phyloP scores from a whole-genome alignment of 306 rosid genomes.

The Glycine latifolia region DNA sequence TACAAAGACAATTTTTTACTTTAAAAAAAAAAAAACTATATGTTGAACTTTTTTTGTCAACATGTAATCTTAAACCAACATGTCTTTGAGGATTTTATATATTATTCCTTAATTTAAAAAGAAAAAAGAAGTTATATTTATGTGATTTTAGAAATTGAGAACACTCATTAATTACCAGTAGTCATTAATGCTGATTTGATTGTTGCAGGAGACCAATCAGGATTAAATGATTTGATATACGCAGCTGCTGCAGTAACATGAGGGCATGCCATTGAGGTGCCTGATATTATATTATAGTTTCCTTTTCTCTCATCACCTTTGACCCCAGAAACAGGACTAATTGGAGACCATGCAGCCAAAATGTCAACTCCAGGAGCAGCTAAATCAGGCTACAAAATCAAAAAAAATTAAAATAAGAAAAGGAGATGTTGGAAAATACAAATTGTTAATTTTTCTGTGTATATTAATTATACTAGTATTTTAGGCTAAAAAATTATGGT shows the following conservation, averaged over 20 bases:
- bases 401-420: too few species aligned
- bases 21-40: too few species aligned
- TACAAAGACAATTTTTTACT: too few species aligned
- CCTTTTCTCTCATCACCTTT: conserved; percentile 25
- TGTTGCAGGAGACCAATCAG: conserved; percentile 8
- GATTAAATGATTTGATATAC: conserved; percentile 7
- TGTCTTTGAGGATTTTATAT: too few species aligned
- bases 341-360: conserved; percentile 52
- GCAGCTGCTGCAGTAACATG: conserved; percentile 41
- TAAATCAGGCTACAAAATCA: conserved; percentile 51
- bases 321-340: not conserved
- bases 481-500: too few species aligned
- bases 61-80: too few species aligned
- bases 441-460: too few species aligned
- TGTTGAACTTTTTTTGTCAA: too few species aligned
- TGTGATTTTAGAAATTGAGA: too few species aligned
- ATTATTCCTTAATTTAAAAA: too few species aligned
- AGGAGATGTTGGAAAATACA: too few species aligned
- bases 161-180: not conserved
- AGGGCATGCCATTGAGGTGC: conserved; percentile 66
- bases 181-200: conserved; percentile 12
- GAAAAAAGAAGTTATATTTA: too few species aligned
- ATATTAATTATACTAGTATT: not conserved
- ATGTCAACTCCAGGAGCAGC: conserved; percentile 54
- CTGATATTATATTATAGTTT: conserved; percentile 25